Percentiles rank a stretch among this genome's conserved stretches.
phyloP scores from a whole-genome alignment of 2,329 filamentous ascomycete genomes.

The Sporothrix brunneoviolacea region DNA sequence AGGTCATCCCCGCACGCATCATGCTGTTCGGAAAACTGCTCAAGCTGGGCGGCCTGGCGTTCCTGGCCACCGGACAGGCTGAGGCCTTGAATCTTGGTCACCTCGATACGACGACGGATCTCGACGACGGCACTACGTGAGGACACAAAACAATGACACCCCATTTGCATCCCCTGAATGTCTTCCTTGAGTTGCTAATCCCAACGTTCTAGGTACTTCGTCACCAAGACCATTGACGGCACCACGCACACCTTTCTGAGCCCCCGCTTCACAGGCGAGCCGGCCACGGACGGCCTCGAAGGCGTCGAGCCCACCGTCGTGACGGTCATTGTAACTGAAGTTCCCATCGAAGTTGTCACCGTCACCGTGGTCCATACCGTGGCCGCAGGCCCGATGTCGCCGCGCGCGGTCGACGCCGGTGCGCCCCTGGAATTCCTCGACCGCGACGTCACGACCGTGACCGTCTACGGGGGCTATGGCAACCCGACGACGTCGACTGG shows the following conservation, averaged over 20 bases:
- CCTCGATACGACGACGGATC: too few relatives aligned
- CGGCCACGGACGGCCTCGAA: too few relatives aligned
- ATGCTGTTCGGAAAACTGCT: not conserved
- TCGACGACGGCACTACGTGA: too few relatives aligned
- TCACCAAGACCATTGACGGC: too few relatives aligned
- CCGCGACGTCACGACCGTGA: slow-evolving; percentile 7
- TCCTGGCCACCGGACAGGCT: not conserved
- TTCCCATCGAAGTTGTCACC: too few relatives aligned
- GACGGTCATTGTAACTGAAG: not conserved
- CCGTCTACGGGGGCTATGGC: slow-evolving; percentile 3
- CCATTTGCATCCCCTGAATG: too few relatives aligned
- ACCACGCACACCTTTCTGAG: not conserved
- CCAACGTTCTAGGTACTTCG: too few relatives aligned
- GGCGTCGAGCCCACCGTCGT: not conserved
- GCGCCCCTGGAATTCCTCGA: too few relatives aligned
- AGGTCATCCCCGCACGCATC: too few relatives aligned
- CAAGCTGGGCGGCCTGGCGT: not conserved
- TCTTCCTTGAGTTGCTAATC: too few relatives aligned
- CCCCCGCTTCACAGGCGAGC: not conserved
- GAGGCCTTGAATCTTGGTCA: not conserved
- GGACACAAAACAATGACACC: too few relatives aligned
- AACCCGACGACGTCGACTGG: slow-evolving; percentile 1
- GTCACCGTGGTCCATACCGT: not conserved
- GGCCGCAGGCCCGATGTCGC: not conserved
- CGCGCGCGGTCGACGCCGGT: too few relatives aligned